Evolutionary conservation across 2,329 filamentous ascomycete species (phyloP).

Genomic region (Myriosclerotinia curreyana): DNA sequence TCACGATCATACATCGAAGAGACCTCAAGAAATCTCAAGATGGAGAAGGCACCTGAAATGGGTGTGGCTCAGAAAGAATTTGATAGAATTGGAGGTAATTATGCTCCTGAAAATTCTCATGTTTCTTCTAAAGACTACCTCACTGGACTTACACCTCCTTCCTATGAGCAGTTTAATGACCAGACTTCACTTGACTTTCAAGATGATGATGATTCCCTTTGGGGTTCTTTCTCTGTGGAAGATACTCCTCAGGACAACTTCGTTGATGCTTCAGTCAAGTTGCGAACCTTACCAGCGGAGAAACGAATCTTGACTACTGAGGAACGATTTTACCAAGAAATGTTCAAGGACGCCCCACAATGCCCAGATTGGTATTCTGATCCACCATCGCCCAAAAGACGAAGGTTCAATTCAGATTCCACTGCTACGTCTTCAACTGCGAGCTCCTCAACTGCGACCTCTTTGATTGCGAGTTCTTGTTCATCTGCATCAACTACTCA

Average conservation of each 20-base stretch:
- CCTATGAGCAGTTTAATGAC: conserved; percentile 22
- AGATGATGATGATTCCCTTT: conserved; percentile 6
- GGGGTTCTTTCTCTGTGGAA: background rate
- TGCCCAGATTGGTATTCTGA: conserved; percentile 3
- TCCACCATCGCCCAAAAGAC: background rate
- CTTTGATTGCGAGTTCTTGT: no score
- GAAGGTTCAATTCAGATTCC: conserved; percentile 11
- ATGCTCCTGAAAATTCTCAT: conserved; percentile 21
- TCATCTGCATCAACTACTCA: background rate
- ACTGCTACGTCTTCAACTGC: background rate
- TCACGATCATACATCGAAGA: conserved; percentile 1
- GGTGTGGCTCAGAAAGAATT: background rate
- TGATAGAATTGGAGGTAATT: conserved; percentile 22
- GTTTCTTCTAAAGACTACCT: conserved; percentile 14
- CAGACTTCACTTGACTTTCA: conserved; percentile 6
- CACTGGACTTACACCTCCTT: conserved; percentile 22
- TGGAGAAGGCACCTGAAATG: conserved; percentile 8
- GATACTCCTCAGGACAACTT: background rate
- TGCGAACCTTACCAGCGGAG: no score
- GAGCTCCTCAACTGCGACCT: no score
- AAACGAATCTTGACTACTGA: no score
- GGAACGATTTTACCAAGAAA: no score
- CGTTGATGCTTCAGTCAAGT: background rate
- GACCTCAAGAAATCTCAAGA: conserved; percentile 22
- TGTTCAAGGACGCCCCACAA: background rate